A percentile compares a stretch with the other conserved stretches of the same genome.
phyloP scores from a whole-genome alignment of 352 stramenopile genomes.

The Stramenopiles sp. region DNA sequence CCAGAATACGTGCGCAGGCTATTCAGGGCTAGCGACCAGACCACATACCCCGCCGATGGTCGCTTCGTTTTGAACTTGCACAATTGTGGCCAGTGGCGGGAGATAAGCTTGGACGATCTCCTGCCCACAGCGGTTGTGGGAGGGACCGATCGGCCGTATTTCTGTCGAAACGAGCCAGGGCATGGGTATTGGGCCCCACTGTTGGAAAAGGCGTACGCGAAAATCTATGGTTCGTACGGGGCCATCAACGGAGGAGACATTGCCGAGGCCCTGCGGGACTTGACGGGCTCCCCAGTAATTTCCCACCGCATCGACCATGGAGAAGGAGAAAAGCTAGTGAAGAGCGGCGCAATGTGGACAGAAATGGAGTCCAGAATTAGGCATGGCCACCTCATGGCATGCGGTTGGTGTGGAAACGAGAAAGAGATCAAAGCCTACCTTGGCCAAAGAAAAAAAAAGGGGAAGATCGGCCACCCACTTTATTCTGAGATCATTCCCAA shows the following conservation, averaged over 20 bases:
- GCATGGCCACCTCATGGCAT: neutral
- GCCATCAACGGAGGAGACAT: constrained; percentile 62
- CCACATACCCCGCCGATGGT: neutral
- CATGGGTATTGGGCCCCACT: constrained; percentile 41
- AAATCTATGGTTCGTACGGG: constrained; percentile 66
- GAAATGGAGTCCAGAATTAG: neutral
- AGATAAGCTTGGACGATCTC: neutral
- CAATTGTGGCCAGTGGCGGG: neutral
- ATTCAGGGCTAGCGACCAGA: neutral
- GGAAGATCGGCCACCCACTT: no score
- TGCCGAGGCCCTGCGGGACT: constrained; percentile 57
- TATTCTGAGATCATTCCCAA: neutral
- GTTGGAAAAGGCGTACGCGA: constrained; percentile 73
- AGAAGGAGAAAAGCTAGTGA: neutral
- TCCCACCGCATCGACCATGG: constrained; percentile 31
- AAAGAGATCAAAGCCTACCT: neutral
- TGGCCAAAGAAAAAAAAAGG: neutral
- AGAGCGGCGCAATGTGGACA: neutral
- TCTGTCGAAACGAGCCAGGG: neutral
- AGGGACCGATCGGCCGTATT: neutral
- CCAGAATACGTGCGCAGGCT: neutral
- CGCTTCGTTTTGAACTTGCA: neutral
- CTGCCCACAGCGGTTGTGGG: neutral
- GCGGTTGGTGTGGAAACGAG: neutral
- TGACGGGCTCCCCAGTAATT: constrained; percentile 38